Evolutionary conservation across 2,329 filamentous ascomycete species (phyloP).

Genomic region (Colletotrichum kahawae): DNA sequence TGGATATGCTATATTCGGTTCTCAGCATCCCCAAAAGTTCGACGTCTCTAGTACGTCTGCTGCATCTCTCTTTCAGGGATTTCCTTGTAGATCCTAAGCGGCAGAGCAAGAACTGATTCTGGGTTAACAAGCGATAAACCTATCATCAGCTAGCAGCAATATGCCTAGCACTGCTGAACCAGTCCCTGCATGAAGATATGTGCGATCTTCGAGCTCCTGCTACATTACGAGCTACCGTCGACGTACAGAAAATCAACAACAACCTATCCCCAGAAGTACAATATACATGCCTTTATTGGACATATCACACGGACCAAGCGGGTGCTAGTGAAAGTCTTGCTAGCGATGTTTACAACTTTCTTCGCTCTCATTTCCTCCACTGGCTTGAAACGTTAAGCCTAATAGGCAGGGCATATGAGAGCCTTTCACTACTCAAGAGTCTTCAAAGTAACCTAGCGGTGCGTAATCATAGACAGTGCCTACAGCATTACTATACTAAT

Average conservation of each 20-base stretch:
- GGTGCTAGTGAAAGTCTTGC: conserved; percentile 30
- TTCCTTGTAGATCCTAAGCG: conserved; percentile 37
- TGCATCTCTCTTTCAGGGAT: conserved; percentile 44
- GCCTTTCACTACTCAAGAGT: conserved; percentile 8
- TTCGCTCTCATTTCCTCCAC: conserved; percentile 40
- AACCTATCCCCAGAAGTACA: conserved; percentile 33
- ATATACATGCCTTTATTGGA: conserved; percentile 47
- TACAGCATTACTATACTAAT: neutral
- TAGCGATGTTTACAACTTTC: conserved; percentile 39
- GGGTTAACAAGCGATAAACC: conserved; percentile 38
- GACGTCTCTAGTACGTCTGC: conserved; percentile 28
- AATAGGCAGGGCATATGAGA: conserved; percentile 26
- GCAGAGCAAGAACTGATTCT: conserved; percentile 33
- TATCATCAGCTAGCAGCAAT: conserved; percentile 35
- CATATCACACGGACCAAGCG: conserved; percentile 34
- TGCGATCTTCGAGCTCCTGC: conserved; percentile 33
- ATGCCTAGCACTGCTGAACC: conserved; percentile 39
- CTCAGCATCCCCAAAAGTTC: conserved; percentile 31
- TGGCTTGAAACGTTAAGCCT: conserved; percentile 45
- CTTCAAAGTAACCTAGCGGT: neutral
- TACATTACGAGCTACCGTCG: conserved; percentile 26
- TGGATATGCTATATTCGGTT: conserved; percentile 38
- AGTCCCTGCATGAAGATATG: conserved; percentile 38
- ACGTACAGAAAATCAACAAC: conserved; percentile 25
- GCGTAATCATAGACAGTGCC: neutral